These are phyloP conservation scores for Colletotrichum orchidophilum DNA, from an alignment of 2,329 filamentous ascomycete genomes.

Conservation along the genomic window DNA sequence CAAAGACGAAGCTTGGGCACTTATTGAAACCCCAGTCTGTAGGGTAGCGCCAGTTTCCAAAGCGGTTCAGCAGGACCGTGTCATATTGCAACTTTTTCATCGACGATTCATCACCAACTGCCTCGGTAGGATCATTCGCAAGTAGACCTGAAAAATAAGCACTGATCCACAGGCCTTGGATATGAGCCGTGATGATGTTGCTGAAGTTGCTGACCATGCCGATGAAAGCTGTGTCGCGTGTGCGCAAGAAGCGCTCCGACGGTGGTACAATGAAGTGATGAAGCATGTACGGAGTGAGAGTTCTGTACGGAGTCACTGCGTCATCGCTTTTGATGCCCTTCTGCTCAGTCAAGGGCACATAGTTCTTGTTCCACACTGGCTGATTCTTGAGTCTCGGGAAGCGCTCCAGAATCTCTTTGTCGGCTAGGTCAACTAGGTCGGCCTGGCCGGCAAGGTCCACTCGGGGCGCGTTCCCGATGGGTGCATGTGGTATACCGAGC, in stretches of 20 bases:
- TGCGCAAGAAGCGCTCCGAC: slow-evolving; percentile 45
- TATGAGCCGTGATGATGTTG: slow-evolving; percentile 51
- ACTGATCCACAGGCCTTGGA: slow-evolving; percentile 69
- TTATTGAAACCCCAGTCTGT: slow-evolving; percentile 67
- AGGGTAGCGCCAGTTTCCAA: slow-evolving; percentile 76
- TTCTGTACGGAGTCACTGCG: slow-evolving; percentile 38
- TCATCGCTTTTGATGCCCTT: slow-evolving; percentile 47
- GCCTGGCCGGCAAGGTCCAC: slow-evolving; percentile 46
- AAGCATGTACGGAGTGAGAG: slow-evolving; percentile 51
- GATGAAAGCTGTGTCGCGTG: slow-evolving; percentile 55
- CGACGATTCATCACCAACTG: slow-evolving; percentile 7
- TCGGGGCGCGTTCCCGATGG: slow-evolving; percentile 7
- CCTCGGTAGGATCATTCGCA: slow-evolving; percentile 21
- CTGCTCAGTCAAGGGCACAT: slow-evolving; percentile 52
- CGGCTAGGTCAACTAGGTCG: slow-evolving; percentile 53
- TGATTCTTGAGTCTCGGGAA: slow-evolving; percentile 64
- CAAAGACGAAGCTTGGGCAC: slow-evolving; percentile 78
- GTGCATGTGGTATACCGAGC: slow-evolving; percentile 58
- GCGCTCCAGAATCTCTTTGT: slow-evolving; percentile 60
- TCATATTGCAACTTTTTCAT: slow-evolving; percentile 58
- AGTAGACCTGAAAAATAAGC: slow-evolving; percentile 64
- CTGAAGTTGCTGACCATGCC: slow-evolving; percentile 55
- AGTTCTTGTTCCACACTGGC: slow-evolving; percentile 57
- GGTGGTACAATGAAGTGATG: slow-evolving; percentile 59
- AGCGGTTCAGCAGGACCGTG: slow-evolving; percentile 72